Evolutionary conservation across 2,329 filamentous ascomycete species (phyloP).

Genomic region (Sporothrix luriei): DNA sequence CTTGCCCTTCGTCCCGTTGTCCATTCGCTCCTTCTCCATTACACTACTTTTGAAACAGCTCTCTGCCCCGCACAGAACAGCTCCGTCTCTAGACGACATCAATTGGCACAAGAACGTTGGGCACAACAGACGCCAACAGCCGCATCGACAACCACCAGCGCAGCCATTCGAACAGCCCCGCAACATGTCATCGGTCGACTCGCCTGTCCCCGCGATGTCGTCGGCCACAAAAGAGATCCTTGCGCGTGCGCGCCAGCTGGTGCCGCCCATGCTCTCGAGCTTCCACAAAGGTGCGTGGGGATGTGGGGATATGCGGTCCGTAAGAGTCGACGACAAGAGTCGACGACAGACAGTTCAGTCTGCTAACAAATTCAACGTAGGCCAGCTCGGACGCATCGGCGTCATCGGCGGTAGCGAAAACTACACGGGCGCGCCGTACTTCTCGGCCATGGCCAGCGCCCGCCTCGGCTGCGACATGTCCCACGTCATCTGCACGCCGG

Average conservation of each 20-base stretch:
- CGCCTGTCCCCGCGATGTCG: constrained; percentile 57
- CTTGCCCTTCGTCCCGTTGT: background rate
- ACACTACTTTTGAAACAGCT: background rate
- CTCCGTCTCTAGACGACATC: too few species aligned
- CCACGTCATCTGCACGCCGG: constrained; percentile 93
- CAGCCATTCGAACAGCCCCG: background rate
- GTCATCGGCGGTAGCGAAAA: constrained; percentile 95
- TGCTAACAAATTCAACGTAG: constrained; percentile 51
- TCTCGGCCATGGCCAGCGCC: constrained; percentile 95
- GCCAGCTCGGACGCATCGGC: constrained; percentile 86
- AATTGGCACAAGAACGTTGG: background rate
- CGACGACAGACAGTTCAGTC: too few species aligned
- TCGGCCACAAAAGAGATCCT: constrained; percentile 73
- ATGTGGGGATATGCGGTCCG: too few species aligned
- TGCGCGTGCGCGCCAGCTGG: constrained; percentile 79
- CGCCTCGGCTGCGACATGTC: constrained; percentile 89
- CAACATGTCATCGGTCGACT: constrained; percentile 1
- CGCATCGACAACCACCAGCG: background rate
- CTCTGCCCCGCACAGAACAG: background rate
- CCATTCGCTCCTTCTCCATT: background rate
- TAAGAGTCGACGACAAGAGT: too few species aligned
- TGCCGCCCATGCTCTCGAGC: constrained; percentile 90
- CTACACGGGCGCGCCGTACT: constrained; percentile 96
- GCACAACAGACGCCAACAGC: background rate
- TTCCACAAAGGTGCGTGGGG: constrained; percentile 83